phyloP scores from a whole-genome alignment of 495 filamentous ascomycete species.

The Tuber melanosporum region DNA sequence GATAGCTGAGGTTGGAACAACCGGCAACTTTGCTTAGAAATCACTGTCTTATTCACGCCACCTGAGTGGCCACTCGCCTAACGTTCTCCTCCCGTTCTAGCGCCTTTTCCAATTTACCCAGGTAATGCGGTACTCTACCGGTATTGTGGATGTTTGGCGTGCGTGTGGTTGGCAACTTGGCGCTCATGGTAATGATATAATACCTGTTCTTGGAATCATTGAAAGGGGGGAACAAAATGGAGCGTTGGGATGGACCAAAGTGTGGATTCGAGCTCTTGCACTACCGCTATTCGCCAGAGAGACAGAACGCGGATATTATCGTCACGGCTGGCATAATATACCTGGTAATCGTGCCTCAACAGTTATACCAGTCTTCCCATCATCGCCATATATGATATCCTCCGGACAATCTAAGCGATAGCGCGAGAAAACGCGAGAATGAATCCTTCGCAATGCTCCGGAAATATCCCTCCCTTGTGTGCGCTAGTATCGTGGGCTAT shows the following conservation, averaged over 20 bases:
- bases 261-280: not conserved
- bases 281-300: not conserved
- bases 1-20: no score
- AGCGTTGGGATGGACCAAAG: not conserved
- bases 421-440: not conserved
- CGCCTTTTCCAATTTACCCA: no score
- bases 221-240: not conserved
- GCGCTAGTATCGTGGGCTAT: not conserved
- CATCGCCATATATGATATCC: not conserved
- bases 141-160: not conserved
- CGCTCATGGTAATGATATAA: not conserved
- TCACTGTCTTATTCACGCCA: no score
- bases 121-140: no score
- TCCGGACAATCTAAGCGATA: not conserved
- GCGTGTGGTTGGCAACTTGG: not conserved
- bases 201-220: not conserved
- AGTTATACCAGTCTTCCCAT: not conserved
- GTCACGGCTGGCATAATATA: not conserved
- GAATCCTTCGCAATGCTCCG: no score
- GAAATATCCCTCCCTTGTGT: not conserved
- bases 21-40: no score
- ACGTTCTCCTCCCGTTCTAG: no score
- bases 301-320: not conserved
- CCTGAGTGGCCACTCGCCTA: no score
- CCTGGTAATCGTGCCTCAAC: not conserved